These are phyloP conservation scores for Termitomyces sp. DNA, from an alignment of 768 basidiomycete genomes.

Conservation along the genomic window DNA sequence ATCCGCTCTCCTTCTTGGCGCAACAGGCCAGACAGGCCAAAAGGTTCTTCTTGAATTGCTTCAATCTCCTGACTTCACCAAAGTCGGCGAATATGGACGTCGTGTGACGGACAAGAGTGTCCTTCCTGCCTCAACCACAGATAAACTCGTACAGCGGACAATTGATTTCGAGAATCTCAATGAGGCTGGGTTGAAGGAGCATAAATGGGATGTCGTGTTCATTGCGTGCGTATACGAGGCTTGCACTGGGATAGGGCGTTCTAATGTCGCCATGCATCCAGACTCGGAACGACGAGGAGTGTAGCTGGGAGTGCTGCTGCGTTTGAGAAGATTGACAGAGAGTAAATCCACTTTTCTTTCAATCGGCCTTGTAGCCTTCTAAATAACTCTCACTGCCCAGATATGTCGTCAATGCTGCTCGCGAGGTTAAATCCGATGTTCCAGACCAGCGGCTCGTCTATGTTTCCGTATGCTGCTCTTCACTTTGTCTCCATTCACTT, in stretches of 20 bases:
- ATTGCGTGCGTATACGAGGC: slow-evolving; percentile 44
- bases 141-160: slow-evolving; percentile 62
- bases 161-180: slow-evolving; percentile 67
- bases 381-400: slow-evolving; percentile 23
- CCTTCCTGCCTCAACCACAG: slow-evolving; percentile 30
- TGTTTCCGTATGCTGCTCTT: slow-evolving; percentile 44
- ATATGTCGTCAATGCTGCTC: slow-evolving; percentile 71
- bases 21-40: slow-evolving; percentile 66
- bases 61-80: slow-evolving; percentile 43
- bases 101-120: slow-evolving; percentile 42
- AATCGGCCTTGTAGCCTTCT: neutral
- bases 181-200: slow-evolving; percentile 42
- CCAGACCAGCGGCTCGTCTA: slow-evolving; percentile 61
- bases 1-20: slow-evolving; percentile 69
- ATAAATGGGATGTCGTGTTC: slow-evolving; percentile 71
- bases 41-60: slow-evolving; percentile 59
- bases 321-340: slow-evolving; percentile 75
- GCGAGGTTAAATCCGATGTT: slow-evolving; percentile 50
- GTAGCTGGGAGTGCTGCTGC: slow-evolving; percentile 55
- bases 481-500: neutral
- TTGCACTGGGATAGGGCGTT: neutral
- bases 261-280: slow-evolving; percentile 12
- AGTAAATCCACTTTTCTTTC: slow-evolving; percentile 35
- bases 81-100: slow-evolving; percentile 68
- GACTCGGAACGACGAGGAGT: slow-evolving; percentile 61